These are phyloP conservation scores for Ehretia macrophylla DNA, from an alignment of 257 asterid species.

Conservation along the genomic window DNA sequence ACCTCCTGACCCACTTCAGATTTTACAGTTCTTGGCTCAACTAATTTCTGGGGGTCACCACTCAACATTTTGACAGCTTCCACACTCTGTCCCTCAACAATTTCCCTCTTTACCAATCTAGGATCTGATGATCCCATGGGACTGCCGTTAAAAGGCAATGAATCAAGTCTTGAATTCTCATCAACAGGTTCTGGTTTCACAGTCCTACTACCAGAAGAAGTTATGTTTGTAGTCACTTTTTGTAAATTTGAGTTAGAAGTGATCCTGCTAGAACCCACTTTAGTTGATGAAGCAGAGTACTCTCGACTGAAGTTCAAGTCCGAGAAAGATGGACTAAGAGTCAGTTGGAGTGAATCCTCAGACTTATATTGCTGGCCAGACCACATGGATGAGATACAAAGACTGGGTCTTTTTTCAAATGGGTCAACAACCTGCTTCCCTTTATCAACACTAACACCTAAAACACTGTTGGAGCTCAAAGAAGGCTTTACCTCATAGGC, in stretches of 20 bases:
- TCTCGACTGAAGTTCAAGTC: slow-evolving; percentile 23
- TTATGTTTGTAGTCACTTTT: slow-evolving; percentile 24
- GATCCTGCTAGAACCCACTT: slow-evolving; percentile 19
- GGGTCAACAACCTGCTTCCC: slow-evolving; percentile 37
- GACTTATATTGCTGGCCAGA: slow-evolving; percentile 25
- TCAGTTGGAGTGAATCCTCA: slow-evolving; percentile 58
- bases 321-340: slow-evolving; percentile 46
- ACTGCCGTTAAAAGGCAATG: slow-evolving; percentile 33
- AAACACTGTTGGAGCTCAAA: slow-evolving; percentile 20
- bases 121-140: slow-evolving; percentile 27
- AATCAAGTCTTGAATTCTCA: slow-evolving; percentile 34
- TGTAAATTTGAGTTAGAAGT: slow-evolving; percentile 22
- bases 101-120: slow-evolving; percentile 43
- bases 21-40: slow-evolving; percentile 43
- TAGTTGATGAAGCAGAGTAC: slow-evolving; percentile 25
- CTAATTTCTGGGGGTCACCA: slow-evolving; percentile 27
- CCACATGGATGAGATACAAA: slow-evolving; percentile 22
- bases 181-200: slow-evolving; percentile 73
- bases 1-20: slow-evolving; percentile 44
- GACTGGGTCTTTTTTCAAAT: slow-evolving; percentile 27
- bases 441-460: slow-evolving; percentile 28
- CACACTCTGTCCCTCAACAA: slow-evolving; percentile 22
- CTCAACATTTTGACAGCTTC: slow-evolving; percentile 27
- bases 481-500: slow-evolving; percentile 16
- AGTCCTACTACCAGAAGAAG: slow-evolving; percentile 17